Evolutionary conservation across 2,329 filamentous ascomycete genomes (phyloP).

Genomic region (Penicillium sp.): DNA sequence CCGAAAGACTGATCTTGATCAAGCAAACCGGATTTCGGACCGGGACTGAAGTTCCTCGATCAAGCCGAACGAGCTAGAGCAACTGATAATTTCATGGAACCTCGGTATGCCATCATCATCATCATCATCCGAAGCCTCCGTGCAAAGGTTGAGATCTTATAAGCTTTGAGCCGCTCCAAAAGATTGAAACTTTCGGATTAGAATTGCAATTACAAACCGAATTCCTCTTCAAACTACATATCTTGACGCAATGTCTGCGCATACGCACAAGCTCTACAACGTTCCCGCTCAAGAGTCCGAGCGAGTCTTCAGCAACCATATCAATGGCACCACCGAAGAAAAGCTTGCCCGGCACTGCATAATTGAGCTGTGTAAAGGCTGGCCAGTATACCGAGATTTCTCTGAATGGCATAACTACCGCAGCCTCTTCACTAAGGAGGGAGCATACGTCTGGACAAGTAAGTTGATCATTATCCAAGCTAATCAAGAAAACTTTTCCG

Average conservation of each 20-base stretch:
- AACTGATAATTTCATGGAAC: too few species aligned
- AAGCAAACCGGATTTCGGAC: too few species aligned
- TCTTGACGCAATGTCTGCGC: neutral
- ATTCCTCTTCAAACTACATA: too few species aligned
- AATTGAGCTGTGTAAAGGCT: constrained; percentile 50
- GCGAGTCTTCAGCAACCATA: constrained; percentile 30
- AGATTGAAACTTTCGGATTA: too few species aligned
- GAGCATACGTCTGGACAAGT: constrained; percentile 47
- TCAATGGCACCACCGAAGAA: constrained; percentile 42
- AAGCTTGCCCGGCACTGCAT: constrained; percentile 45
- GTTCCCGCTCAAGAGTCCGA: constrained; percentile 20
- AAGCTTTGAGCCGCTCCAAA: too few species aligned
- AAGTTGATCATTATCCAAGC: constrained; percentile 1
- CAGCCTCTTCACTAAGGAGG: constrained; percentile 43
- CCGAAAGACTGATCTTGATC: too few species aligned
- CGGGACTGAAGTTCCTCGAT: too few species aligned
- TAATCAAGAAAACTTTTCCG: neutral
- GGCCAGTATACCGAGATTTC: constrained; percentile 50
- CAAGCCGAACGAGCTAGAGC: too few species aligned
- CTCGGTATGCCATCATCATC: too few species aligned
- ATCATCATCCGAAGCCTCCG: too few species aligned
- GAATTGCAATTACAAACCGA: too few species aligned
- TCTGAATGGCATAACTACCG: constrained; percentile 52
- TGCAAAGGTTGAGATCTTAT: too few species aligned
- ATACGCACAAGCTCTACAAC: constrained; percentile 15